These are phyloP conservation scores for Solanum appendiculatum DNA, from an alignment of 257 asterid species.

Conservation along the genomic window DNA sequence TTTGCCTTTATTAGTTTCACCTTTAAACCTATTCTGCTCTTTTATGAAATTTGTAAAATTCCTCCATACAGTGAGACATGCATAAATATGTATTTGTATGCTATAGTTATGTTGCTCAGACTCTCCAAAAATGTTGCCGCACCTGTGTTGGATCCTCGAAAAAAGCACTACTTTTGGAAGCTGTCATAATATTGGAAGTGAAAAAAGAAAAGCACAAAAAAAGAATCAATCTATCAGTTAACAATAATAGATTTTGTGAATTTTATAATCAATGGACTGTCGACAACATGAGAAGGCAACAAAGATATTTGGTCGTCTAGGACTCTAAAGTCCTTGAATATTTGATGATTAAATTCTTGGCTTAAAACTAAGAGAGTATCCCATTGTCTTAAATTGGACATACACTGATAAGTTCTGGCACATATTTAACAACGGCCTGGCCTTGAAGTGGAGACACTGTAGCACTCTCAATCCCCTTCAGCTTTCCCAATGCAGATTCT, in stretches of 20 bases:
- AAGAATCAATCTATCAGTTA: neutral
- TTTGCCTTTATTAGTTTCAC: neutral
- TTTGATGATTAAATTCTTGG: neutral
- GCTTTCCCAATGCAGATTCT: constrained; percentile 60
- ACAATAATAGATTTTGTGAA: neutral
- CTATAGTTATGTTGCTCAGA: neutral
- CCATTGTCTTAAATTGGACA: constrained; percentile 21
- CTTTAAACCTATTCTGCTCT: neutral
- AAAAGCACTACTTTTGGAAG: neutral
- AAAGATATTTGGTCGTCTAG: neutral
- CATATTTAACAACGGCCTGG: constrained; percentile 80
- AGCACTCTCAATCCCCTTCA: constrained; percentile 63
- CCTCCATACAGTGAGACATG: neutral
- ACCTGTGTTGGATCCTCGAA: neutral
- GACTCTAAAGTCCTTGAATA: neutral
- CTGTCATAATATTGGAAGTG: neutral
- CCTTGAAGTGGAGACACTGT: constrained; percentile 88
- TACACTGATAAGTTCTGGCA: constrained; percentile 58
- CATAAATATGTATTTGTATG: neutral
- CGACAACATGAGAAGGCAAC: neutral
- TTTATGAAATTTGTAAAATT: neutral
- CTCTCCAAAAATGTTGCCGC: neutral
- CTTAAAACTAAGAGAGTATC: neutral
- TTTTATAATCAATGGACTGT: neutral
- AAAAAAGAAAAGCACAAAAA: neutral